phyloP scores from a whole-genome alignment of 148 eudicot species.

The Simmondsia chinensis region DNA sequence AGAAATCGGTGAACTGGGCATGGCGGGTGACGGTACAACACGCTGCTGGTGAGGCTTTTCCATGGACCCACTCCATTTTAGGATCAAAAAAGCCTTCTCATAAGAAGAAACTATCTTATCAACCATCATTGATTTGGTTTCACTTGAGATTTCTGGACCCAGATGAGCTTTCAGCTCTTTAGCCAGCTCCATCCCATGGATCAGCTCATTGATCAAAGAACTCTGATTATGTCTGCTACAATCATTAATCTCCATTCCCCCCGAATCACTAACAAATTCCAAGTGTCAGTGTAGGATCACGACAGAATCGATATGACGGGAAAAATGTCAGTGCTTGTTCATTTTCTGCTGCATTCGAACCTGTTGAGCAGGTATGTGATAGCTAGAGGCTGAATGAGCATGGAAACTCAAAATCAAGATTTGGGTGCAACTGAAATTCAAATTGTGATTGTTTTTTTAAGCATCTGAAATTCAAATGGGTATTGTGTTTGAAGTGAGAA shows the following conservation, averaged over 20 bases:
- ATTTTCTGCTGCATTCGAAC: too few species aligned
- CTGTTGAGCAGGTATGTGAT: too few species aligned
- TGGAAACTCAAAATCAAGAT: too few species aligned
- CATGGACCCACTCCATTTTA: constrained; percentile 36
- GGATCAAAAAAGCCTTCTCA: constrained; percentile 58
- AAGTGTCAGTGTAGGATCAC: not conserved
- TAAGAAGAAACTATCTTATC: constrained; percentile 53
- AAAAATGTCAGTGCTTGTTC: not conserved
- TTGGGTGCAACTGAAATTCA: too few species aligned
- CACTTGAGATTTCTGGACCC: constrained; percentile 22
- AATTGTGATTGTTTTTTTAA: too few species aligned
- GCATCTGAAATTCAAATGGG: too few species aligned
- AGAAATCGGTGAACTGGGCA: constrained; percentile 50
- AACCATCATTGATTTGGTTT: constrained; percentile 29
- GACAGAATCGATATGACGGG: too few species aligned
- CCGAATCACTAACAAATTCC: not conserved
- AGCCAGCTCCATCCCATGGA: constrained; percentile 59
- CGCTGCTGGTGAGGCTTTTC: constrained; percentile 30
- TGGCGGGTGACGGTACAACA: constrained; percentile 13
- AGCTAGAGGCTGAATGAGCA: too few species aligned
- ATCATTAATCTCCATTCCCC: constrained; percentile 25
- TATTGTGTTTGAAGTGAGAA: too few species aligned
- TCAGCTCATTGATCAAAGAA: constrained; percentile 38
- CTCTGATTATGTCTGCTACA: constrained; percentile 13
- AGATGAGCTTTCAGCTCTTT: constrained; percentile 46